These are phyloP conservation scores for Hypoxylon subgilvum DNA, from an alignment of 495 filamentous ascomycete species.

Conservation along the genomic window DNA sequence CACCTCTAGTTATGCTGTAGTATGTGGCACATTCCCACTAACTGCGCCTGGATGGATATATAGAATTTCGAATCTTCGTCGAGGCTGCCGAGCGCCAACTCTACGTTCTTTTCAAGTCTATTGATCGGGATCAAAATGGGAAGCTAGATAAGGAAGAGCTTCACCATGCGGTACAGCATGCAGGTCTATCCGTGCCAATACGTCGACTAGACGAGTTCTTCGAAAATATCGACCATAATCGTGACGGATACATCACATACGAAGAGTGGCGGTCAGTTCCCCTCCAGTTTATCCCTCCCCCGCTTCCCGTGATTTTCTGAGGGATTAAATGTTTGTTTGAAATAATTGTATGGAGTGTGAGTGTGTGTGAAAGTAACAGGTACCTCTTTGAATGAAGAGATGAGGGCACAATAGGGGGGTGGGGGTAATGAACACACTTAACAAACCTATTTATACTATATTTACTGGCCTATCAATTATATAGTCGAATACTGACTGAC, in stretches of 20 bases:
- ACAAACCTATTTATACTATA: too few relatives aligned
- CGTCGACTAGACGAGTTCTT: constrained; percentile 86
- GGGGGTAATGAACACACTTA: too few relatives aligned
- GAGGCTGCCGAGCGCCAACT: constrained; percentile 83
- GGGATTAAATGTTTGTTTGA: constrained; percentile 24
- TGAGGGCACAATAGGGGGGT: neutral
- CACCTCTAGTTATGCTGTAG: constrained; percentile 4
- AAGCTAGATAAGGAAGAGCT: constrained; percentile 88
- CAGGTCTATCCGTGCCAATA: constrained; percentile 78
- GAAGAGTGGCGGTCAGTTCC: constrained; percentile 90
- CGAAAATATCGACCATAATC: constrained; percentile 83
- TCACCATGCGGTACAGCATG: constrained; percentile 72
- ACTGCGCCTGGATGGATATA: constrained; percentile 1
- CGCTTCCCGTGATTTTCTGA: constrained; percentile 6
- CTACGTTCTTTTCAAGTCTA: constrained; percentile 78
- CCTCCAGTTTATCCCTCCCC: constrained; percentile 13
- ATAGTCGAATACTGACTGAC: constrained; percentile 33
- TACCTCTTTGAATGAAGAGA: neutral
- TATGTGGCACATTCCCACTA: neutral
- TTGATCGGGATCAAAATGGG: constrained; percentile 85
- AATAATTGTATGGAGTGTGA: neutral
- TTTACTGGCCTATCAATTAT: too few relatives aligned
- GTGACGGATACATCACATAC: constrained; percentile 86
- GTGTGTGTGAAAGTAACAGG: neutral
- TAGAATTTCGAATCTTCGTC: constrained; percentile 90